phyloP scores from a whole-genome alignment of 1,284 basidiomycete species.

The Papiliotrema nemorosa region DNA sequence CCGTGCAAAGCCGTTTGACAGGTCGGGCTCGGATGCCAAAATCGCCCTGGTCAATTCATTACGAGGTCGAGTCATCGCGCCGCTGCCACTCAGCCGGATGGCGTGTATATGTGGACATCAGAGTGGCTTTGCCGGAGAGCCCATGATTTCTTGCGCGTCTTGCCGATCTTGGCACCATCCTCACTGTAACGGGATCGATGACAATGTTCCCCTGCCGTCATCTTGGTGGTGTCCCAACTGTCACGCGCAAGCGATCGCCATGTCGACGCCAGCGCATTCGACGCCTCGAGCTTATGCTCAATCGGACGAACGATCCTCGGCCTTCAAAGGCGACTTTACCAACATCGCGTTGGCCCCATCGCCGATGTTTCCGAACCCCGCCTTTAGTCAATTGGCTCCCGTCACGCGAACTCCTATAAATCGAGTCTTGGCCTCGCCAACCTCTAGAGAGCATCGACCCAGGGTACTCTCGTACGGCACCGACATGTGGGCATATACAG shows the following conservation, averaged over 20 bases:
- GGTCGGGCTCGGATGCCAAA: constrained; percentile 17
- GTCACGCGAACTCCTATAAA: constrained; percentile 25
- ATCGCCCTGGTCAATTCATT: constrained; percentile 23
- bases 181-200: constrained; percentile 35
- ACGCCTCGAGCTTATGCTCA: constrained; percentile 23
- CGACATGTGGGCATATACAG: constrained; percentile 37
- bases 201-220: constrained; percentile 19
- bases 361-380: constrained; percentile 33
- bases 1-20: not conserved
- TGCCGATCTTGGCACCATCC: constrained; percentile 45
- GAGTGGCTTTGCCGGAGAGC: constrained; percentile 16
- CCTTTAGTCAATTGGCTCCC: constrained; percentile 9
- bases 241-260: constrained; percentile 19
- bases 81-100: constrained; percentile 26
- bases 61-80: constrained; percentile 19
- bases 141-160: constrained; percentile 33
- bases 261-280: constrained; percentile 28
- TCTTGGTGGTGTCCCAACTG: constrained; percentile 41
- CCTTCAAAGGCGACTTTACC: constrained; percentile 33
- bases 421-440: constrained; percentile 22
- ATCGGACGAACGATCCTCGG: constrained; percentile 33
- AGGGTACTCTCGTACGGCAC: constrained; percentile 40
- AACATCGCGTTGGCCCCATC: constrained; percentile 44
- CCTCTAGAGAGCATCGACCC: constrained; percentile 28
- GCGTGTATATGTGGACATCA: constrained; percentile 33